Conservation (phyloP, 140 eudicot genomes). For the Stevia rebaudiana region DNA sequence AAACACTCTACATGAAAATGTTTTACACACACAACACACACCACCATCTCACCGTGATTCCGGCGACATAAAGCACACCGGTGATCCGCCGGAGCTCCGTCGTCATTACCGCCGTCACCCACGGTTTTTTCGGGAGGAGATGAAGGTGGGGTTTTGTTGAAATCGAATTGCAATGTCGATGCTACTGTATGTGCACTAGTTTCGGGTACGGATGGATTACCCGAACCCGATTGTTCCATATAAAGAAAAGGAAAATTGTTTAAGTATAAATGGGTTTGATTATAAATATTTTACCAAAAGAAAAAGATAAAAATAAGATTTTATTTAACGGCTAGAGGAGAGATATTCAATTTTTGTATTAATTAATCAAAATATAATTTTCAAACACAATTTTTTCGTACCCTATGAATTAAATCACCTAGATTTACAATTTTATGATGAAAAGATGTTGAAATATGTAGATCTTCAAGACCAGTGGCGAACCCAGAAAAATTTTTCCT, state of each 20-base stretch:
- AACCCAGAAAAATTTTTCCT: no score
- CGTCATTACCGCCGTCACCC: slow-evolving; percentile 16
- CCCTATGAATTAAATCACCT: not conserved
- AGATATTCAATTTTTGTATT: not conserved
- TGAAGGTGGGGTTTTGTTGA: slow-evolving; percentile 53
- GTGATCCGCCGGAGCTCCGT: slow-evolving; percentile 15
- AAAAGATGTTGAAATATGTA: no score
- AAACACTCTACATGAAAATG: slow-evolving; percentile 35
- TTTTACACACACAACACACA: slow-evolving; percentile 31
- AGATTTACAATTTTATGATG: no score
- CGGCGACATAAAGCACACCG: slow-evolving; percentile 20
- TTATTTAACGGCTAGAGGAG: no score
- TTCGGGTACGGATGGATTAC: slow-evolving; percentile 21
- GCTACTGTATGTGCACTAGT: slow-evolving; percentile 9
- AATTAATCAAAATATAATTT: not conserved
- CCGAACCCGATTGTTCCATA: slow-evolving; percentile 16
- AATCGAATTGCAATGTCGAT: slow-evolving; percentile 38
- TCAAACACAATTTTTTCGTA: not conserved
- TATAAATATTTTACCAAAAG: not conserved
- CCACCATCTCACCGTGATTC: slow-evolving; percentile 21
- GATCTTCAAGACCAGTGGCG: no score
- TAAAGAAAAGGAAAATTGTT: not conserved
- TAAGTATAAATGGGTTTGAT: not conserved
- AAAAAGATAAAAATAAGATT: no score
- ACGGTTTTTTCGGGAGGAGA: slow-evolving; percentile 28